Evolutionary conservation across 1,284 basidiomycete genomes (phyloP).

Genomic region (Pseudozyma hubeiensis): DNA sequence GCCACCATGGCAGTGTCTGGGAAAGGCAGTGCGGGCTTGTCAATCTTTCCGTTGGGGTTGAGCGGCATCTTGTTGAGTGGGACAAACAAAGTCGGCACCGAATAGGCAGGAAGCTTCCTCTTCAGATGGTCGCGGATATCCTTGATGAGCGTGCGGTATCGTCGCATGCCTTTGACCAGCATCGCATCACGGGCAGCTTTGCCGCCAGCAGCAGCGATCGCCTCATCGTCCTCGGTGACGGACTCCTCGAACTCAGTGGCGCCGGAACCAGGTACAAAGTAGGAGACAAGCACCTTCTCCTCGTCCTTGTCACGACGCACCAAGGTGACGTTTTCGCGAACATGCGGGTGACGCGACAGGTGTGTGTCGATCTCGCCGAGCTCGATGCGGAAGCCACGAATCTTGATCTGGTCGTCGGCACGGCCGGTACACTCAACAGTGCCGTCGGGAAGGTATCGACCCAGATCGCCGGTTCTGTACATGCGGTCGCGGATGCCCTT

Average conservation of each 20-base stretch:
- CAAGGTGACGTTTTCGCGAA: slow-evolving; percentile 96
- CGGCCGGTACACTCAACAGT: slow-evolving; percentile 96
- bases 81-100: slow-evolving; percentile 74
- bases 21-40: slow-evolving; percentile 98
- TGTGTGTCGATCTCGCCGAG: slow-evolving; percentile 98
- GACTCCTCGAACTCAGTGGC: slow-evolving; percentile 78
- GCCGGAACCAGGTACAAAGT: slow-evolving; percentile 91
- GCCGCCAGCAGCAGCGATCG: slow-evolving; percentile 56
- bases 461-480: slow-evolving; percentile 97
- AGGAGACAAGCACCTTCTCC: slow-evolving; percentile 97
- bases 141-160: slow-evolving; percentile 82
- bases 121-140: slow-evolving; percentile 91
- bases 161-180: slow-evolving; percentile 62
- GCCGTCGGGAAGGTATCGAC: slow-evolving; percentile 91
- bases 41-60: slow-evolving; percentile 99
- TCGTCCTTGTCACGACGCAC: slow-evolving; percentile 98
- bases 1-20: slow-evolving; percentile 87
- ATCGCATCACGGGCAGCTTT: slow-evolving; percentile 46
- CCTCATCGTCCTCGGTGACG: slow-evolving; percentile 68
- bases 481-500: slow-evolving; percentile 97
- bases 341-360: slow-evolving; percentile 89
- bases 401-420: slow-evolving; percentile 99
- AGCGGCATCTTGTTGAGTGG: slow-evolving; percentile 94
- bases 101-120: slow-evolving; percentile 87
- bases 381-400: slow-evolving; percentile 98